These are phyloP conservation scores for Amaranthus tricolor DNA, from an alignment of 179 eudicot species.

Conservation along the genomic window DNA sequence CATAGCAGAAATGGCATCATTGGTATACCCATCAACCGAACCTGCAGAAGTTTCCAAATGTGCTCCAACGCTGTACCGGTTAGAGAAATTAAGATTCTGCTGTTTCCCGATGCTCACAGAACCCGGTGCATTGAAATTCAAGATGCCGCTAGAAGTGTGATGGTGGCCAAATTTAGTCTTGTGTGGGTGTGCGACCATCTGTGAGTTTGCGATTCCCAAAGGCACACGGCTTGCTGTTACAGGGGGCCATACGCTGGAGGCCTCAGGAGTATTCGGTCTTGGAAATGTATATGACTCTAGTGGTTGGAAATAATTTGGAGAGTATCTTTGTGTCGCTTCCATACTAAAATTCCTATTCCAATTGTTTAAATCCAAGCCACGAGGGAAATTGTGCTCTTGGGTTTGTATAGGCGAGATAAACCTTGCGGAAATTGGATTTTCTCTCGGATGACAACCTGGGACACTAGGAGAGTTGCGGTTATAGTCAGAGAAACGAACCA, in stretches of 20 bases:
- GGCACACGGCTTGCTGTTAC: constrained; percentile 28
- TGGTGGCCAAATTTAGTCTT: constrained; percentile 15
- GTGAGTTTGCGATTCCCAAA: constrained; percentile 28
- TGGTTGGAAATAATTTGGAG: constrained; percentile 18
- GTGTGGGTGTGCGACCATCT: constrained; percentile 22
- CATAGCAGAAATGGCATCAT: constrained; percentile 38
- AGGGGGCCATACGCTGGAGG: constrained; percentile 21
- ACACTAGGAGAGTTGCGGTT: constrained; percentile 6
- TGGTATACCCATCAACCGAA: constrained; percentile 22
- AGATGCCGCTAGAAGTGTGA: constrained; percentile 19
- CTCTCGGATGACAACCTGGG: constrained; percentile 16
- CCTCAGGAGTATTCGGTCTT: constrained; percentile 11
- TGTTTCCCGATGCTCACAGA: constrained; percentile 16
- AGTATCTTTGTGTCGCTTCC: constrained; percentile 9
- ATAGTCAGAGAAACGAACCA: constrained; percentile 16
- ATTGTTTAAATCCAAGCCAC: constrained; percentile 13
- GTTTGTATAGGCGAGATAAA: constrained; percentile 16
- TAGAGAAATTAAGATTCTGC: constrained; percentile 27
- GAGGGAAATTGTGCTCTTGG: constrained; percentile 18
- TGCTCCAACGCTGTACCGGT: constrained; percentile 16
- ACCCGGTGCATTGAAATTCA: constrained; percentile 22
- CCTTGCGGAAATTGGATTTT: constrained; percentile 12
- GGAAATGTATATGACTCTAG: constrained; percentile 22
- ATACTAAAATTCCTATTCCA: constrained; percentile 17
- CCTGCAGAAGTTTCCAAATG: constrained; percentile 22